A percentile compares a stretch with the other conserved stretches of the same genome.
Evolutionary conservation across 768 basidiomycete genomes (phyloP).

Genomic region (Infundibulicybe gibba): DNA sequence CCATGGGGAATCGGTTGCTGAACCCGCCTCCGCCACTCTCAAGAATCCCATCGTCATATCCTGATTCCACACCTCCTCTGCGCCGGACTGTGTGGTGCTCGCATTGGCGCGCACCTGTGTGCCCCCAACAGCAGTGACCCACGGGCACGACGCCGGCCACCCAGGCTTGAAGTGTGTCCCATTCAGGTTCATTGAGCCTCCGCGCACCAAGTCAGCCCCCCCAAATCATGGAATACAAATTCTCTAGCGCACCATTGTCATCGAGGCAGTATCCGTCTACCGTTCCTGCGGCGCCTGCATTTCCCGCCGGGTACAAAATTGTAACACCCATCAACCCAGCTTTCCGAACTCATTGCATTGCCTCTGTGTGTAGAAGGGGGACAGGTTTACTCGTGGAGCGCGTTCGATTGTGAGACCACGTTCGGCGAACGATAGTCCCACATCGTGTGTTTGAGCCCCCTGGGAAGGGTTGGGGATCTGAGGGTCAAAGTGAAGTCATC

Average conservation of each 20-base stretch:
- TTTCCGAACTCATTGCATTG: conserved; percentile 49
- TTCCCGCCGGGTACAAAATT: conserved; percentile 36
- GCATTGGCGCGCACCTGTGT: conserved; percentile 35
- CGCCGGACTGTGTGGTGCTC: conserved; percentile 17
- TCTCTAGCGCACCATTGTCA: conserved; percentile 23
- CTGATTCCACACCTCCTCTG: conserved; percentile 27
- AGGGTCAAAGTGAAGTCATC: conserved; percentile 28
- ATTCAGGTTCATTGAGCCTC: conserved; percentile 28
- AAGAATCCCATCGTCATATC: conserved; percentile 25
- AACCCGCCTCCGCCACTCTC: conserved; percentile 33
- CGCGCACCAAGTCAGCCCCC: not conserved
- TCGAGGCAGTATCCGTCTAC: conserved; percentile 30
- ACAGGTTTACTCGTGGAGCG: conserved; percentile 30
- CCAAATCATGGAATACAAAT: not conserved
- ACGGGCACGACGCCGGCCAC: conserved; percentile 43
- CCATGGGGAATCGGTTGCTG: conserved; percentile 33
- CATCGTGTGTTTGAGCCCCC: conserved; percentile 27
- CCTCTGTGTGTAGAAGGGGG: conserved; percentile 28
- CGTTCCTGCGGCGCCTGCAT: conserved; percentile 35
- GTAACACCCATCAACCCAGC: conserved; percentile 47
- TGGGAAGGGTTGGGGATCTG: conserved; percentile 23
- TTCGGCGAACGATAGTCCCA: conserved; percentile 33
- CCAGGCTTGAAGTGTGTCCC: conserved; percentile 39
- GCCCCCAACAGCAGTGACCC: conserved; percentile 42
- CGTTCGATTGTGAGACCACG: conserved; percentile 40